Conservation (phyloP, 257 asterid genomes). For the Ajuga chamaepitys region DNA sequence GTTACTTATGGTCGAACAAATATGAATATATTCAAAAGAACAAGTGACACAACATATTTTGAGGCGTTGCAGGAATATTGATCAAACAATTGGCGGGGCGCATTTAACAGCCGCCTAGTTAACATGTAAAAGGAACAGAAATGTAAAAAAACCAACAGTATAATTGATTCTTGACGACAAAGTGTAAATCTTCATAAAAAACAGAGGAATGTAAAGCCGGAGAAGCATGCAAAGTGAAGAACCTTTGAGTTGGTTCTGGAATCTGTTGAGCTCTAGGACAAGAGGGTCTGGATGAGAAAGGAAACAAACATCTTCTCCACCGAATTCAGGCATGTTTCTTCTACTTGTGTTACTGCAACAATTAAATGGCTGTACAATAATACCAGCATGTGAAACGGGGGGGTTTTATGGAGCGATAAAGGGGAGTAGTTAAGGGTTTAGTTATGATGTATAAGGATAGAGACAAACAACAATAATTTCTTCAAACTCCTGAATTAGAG, state of each 20-base stretch:
- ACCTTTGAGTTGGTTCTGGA: constrained; percentile 85
- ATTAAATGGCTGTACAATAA: constrained; percentile 1
- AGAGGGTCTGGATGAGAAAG: constrained; percentile 63
- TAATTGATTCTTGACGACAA: constrained; percentile 7
- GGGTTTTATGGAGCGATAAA: constrained; percentile 26
- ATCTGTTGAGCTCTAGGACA: constrained; percentile 60
- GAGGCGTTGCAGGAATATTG: too few relatives aligned
- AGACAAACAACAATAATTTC: constrained; percentile 14
- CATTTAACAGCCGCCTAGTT: too few relatives aligned
- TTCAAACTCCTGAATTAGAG: constrained; percentile 24
- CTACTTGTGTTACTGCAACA: constrained; percentile 1
- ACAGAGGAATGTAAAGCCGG: background rate
- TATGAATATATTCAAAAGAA: too few relatives aligned
- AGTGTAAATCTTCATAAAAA: background rate
- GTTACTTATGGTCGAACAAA: too few relatives aligned
- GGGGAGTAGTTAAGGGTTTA: constrained; percentile 35
- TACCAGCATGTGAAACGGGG: constrained; percentile 7
- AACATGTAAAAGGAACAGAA: too few relatives aligned
- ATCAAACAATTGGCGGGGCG: too few relatives aligned
- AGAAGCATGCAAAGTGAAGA: background rate
- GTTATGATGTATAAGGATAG: constrained; percentile 18
- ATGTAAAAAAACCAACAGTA: background rate
- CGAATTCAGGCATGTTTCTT: constrained; percentile 31
- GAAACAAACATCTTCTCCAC: constrained; percentile 29
- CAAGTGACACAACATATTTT: too few relatives aligned